Base-by-base conservation (phyloP, 768 basidiomycete species). In the Tephrocybe sp. region DNA sequence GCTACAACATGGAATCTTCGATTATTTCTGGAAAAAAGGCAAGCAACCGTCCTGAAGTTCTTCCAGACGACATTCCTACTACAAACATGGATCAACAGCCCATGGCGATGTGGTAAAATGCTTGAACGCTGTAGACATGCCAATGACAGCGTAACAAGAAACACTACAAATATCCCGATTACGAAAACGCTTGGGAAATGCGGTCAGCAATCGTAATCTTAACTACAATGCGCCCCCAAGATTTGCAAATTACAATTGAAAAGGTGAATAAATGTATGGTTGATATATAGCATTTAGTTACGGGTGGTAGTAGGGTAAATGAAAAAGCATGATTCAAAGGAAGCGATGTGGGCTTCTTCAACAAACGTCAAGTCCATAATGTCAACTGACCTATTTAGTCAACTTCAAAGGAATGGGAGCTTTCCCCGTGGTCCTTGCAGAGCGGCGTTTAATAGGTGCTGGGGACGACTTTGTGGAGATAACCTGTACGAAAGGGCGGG, bases 401-500 rank as follows among this genome's bases (percentile, higher is more conserved):
- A 52, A 31, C 21, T 40, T 52, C 31, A 59, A 52, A 21, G 54
- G 57, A 19, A 39, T 18, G n/a, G 40, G 22, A 22, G 37, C 36
- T 28, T 40, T 48, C 4, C 16, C 18, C 12, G 26, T 19, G 5
- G 31, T 52, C 31, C 54, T 56, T 4, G 45, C 18, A 32, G 54
- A 60, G 28, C 60, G 55, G 30, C 57, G 47, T 47, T 54, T 63
- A n/a, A 59, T 58, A 18, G 48, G 48, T 5, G 60, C 58, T 16
- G 64, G 59, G 26, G 67, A 62, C 7, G 63, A 60, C 24, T 59
- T 57, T n/a, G 65, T 57, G 16, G 61, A 62, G n/a, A 57, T 51
- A 32, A 70, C 60, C 66, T 69, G 42, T 11, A 26, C 11, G 21
- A 19, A 21, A 31, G 11, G 9, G 6, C 11, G 44, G 18, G 15